These are phyloP conservation scores for Bacidia rubella DNA, from an alignment of 495 filamentous ascomycete genomes.

Conservation along the genomic window DNA sequence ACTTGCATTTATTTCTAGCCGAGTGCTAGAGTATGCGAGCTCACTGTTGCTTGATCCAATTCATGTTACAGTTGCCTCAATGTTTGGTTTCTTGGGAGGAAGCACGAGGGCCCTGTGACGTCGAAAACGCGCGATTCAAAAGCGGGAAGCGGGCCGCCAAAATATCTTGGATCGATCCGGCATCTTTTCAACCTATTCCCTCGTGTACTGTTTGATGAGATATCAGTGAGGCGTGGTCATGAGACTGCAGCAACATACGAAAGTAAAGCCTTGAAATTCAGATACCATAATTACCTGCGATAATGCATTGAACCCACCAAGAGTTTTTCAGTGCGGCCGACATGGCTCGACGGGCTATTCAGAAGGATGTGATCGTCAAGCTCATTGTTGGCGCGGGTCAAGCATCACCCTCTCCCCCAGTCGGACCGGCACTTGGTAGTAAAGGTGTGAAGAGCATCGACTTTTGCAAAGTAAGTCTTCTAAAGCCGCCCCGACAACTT, in stretches of 20 bases:
- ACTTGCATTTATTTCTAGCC: background rate
- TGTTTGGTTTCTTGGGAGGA: background rate
- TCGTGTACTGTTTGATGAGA: no score
- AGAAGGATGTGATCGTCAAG: conserved; percentile 82
- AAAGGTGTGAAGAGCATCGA: conserved; percentile 99
- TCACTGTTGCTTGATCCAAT: conserved; percentile 64
- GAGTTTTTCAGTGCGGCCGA: no score
- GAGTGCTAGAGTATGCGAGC: conserved; percentile 15
- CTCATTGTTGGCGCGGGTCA: conserved; percentile 97
- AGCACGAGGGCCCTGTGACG: no score
- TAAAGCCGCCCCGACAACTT: conserved; percentile 6
- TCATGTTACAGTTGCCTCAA: conserved; percentile 28
- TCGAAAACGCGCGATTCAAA: no score
- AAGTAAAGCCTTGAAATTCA: no score
- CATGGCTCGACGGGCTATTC: conserved; percentile 67
- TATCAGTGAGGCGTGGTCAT: no score
- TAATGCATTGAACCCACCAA: no score
- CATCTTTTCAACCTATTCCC: no score
- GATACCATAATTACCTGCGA: no score
- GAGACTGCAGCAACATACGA: no score
- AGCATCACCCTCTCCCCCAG: conserved; percentile 88
- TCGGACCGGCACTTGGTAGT: conserved; percentile 90
- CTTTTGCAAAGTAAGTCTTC: conserved; percentile 77
- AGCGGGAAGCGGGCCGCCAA: no score
- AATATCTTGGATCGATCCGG: no score